A percentile compares a stretch with the other conserved stretches of the same genome.
Evolutionary conservation across 2,329 filamentous ascomycete genomes (phyloP).

Genomic region (Fusarium transvaalense): DNA sequence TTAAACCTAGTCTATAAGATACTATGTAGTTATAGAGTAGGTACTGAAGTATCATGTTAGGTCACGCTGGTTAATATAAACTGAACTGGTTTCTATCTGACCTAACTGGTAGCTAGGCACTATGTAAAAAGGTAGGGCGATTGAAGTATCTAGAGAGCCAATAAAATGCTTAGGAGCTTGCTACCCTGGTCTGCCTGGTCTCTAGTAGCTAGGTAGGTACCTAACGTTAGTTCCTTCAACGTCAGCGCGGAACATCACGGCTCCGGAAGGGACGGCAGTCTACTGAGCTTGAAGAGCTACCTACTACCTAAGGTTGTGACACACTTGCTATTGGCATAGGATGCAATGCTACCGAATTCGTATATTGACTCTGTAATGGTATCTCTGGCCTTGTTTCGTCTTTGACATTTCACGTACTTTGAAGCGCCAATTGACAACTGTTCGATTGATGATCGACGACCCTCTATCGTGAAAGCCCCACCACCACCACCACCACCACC

Average conservation of each 20-base stretch:
- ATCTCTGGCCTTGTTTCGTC: background rate
- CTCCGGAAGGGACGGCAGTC: slow-evolving; percentile 38
- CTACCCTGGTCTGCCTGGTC: background rate
- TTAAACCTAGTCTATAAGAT: background rate
- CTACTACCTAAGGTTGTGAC: background rate
- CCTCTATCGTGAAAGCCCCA: slow-evolving; percentile 28
- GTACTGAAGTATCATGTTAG: background rate
- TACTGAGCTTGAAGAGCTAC: slow-evolving; percentile 1
- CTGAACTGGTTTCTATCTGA: background rate
- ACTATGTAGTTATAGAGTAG: too few relatives aligned
- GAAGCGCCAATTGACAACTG: slow-evolving; percentile 19
- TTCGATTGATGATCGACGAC: background rate
- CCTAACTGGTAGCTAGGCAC: background rate
- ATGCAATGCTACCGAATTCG: background rate
- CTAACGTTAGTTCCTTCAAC: slow-evolving; percentile 1
- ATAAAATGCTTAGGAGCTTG: slow-evolving; percentile 14
- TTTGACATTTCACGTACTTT: background rate
- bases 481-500: slow-evolving; percentile 38
- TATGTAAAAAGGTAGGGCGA: background rate
- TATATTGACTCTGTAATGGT: background rate
- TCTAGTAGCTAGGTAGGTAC: too few relatives aligned
- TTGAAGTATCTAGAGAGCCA: background rate
- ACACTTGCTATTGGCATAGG: background rate
- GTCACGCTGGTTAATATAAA: background rate
- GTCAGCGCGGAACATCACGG: slow-evolving; percentile 42